phyloP scores from a whole-genome alignment of 2,329 filamentous ascomycete genomes.

The Apiospora arundinis region DNA sequence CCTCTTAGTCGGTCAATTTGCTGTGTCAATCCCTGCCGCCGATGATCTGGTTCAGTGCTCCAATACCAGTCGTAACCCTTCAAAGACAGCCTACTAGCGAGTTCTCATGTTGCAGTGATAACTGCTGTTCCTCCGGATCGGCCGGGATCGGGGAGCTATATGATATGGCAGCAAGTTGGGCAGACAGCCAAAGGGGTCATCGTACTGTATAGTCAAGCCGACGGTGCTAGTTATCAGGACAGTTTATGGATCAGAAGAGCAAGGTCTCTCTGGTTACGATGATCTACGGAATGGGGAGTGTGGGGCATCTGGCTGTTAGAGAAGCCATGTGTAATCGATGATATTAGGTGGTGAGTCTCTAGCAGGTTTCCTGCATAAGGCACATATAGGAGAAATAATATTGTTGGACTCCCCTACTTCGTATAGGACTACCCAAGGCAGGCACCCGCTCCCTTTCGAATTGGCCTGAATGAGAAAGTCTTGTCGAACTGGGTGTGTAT shows the following conservation, averaged over 20 bases:
- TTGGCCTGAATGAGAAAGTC: no score
- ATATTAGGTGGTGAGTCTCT: neutral
- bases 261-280: neutral
- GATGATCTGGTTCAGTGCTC: neutral
- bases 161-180: neutral
- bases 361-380: neutral
- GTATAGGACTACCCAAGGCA: neutral
- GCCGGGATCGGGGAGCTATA: neutral
- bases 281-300: neutral
- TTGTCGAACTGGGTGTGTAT: neutral
- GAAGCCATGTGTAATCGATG: no score
- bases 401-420: neutral
- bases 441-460: no score
- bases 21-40: neutral
- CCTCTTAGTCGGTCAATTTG: neutral
- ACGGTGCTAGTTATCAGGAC: neutral
- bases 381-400: neutral
- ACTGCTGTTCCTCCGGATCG: slow-evolving; percentile 2
- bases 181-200: neutral
- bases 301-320: neutral
- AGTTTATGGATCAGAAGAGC: no score
- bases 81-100: neutral
- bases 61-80: neutral
- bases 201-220: neutral
- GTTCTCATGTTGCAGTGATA: neutral